Evolutionary conservation across 2,329 filamentous ascomycete genomes (phyloP).

Genomic region (Aureobasidium sp.): DNA sequence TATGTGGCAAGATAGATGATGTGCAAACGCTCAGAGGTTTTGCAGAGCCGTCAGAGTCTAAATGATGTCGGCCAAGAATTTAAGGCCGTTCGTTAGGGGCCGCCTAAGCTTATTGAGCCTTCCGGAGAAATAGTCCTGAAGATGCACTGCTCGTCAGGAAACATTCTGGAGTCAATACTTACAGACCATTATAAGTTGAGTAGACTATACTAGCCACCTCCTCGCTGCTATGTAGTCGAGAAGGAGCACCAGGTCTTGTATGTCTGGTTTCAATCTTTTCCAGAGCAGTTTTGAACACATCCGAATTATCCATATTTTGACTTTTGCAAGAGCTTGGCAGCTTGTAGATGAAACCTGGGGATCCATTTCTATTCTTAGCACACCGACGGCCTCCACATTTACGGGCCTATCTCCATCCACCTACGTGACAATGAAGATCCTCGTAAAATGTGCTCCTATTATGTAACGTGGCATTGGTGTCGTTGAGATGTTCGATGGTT

Average conservation of each 20-base stretch:
- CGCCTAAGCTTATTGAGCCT: conserved; percentile 18
- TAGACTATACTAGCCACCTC: not conserved
- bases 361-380: conserved; percentile 12
- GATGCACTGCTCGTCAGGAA: not conserved
- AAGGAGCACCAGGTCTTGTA: too few species aligned
- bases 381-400: conserved; percentile 2
- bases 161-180: not conserved
- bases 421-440: conserved; percentile 16
- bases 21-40: conserved; percentile 4
- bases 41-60: not conserved
- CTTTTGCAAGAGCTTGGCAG: conserved; percentile 2
- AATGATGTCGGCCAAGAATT: conserved; percentile 17
- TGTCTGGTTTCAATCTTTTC: not conserved
- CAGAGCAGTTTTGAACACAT: not conserved
- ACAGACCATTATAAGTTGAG: not conserved
- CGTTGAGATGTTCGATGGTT: not conserved
- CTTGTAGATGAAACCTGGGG: conserved; percentile 7
- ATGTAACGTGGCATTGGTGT: not conserved
- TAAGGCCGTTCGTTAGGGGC: conserved; percentile 8
- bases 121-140: not conserved
- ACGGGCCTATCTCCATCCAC: conserved; percentile 9
- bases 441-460: not conserved
- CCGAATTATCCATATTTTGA: conserved; percentile 6
- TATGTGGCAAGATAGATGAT: conserved; percentile 11
- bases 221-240: not conserved